Percentiles rank a stretch among this genome's conserved stretches.
phyloP scores from a whole-genome alignment of 257 asterid genomes.

The Solanum sitiens region DNA sequence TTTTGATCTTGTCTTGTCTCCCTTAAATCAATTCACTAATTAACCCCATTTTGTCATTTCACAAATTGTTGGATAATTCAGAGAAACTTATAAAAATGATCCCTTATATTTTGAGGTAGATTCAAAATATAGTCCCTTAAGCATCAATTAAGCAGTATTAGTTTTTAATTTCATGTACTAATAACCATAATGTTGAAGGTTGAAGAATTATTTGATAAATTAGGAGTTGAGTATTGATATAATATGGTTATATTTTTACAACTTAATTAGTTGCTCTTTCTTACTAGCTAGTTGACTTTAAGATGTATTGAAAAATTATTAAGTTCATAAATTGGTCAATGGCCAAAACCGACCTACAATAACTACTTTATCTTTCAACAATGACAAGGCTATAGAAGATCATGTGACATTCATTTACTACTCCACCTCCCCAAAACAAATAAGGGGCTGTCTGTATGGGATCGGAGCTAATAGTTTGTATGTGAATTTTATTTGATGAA shows the following conservation, averaged over 20 bases:
- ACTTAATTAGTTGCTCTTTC: not conserved
- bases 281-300: not conserved
- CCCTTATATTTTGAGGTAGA: too few relatives aligned
- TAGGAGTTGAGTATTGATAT: not conserved
- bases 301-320: too few relatives aligned
- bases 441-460: fast-evolving
- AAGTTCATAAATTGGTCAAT: not conserved
- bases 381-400: not conserved
- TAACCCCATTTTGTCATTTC: too few relatives aligned
- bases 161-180: too few relatives aligned
- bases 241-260: too few relatives aligned
- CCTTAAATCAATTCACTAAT: too few relatives aligned
- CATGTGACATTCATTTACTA: not conserved
- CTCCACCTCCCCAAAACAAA: not conserved
- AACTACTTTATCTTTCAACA: not conserved
- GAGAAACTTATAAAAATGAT: too few relatives aligned
- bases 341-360: not conserved
- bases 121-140: too few relatives aligned
- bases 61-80: too few relatives aligned
- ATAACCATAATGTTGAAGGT: not conserved
- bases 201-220: not conserved
- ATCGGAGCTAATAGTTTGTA: not conserved
- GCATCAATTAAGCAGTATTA: too few relatives aligned
- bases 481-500: fast-evolving
- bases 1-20: too few relatives aligned